Percentiles rank a stretch among this genome's conserved stretches.
Evolutionary conservation across 257 asterid species (phyloP).

Genomic region (Phtheirospermum japonicum): DNA sequence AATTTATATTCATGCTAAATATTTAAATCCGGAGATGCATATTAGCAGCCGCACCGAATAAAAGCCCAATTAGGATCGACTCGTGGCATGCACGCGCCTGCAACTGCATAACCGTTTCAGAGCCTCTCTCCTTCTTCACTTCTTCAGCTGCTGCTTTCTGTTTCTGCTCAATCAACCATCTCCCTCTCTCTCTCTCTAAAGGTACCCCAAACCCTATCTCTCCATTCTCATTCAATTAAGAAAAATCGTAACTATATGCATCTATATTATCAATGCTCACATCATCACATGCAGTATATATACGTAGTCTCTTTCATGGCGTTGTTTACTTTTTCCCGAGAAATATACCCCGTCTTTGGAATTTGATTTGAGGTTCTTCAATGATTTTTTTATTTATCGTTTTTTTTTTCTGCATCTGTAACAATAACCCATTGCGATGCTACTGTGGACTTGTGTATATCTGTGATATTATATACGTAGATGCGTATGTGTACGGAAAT

Average conservation of each 20-base stretch:
- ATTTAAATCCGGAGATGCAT: no score
- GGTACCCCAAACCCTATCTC: conserved; percentile 22
- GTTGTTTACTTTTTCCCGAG: conserved; percentile 2
- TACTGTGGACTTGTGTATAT: conserved; percentile 6
- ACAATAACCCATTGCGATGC: neutral
- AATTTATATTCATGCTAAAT: no score
- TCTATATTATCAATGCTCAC: no score
- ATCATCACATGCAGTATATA: neutral
- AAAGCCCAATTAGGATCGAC: neutral
- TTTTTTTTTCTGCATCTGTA: neutral
- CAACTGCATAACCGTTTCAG: conserved; percentile 44
- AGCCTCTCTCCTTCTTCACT: conserved; percentile 26
- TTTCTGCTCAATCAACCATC: conserved; percentile 20
- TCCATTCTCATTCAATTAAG: conserved; percentile 16
- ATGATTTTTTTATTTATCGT: neutral
- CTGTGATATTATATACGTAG: neutral
- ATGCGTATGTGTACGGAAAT: neutral
- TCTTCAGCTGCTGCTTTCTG: conserved; percentile 17
- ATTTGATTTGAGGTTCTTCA: conserved; percentile 22
- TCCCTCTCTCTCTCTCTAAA: conserved; percentile 24
- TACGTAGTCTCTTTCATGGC: neutral
- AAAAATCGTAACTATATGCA: neutral
- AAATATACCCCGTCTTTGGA: neutral
- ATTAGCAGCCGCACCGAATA: neutral
- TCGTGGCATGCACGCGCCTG: conserved; percentile 25